These are phyloP conservation scores for Suzukiozyma palmioleophila DNA, from an alignment of 1,139 yeast species.

Conservation along the genomic window DNA sequence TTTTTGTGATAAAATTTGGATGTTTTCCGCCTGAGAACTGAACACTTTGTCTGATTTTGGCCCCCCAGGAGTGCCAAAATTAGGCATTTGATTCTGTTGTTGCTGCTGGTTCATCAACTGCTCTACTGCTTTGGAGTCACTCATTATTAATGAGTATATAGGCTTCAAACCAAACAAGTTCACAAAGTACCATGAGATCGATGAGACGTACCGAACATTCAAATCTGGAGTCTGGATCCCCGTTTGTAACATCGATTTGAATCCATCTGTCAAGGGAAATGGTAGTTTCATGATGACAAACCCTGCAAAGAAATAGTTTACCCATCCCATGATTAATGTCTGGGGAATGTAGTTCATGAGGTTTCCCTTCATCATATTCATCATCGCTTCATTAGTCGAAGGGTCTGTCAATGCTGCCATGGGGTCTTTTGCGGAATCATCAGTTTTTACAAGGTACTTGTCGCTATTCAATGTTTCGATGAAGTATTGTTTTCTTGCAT, in stretches of 20 bases:
- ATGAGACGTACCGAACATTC: slow-evolving; percentile 90
- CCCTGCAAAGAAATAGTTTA: slow-evolving; percentile 88
- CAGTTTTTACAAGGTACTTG: slow-evolving; percentile 45
- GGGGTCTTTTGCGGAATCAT: slow-evolving; percentile 39
- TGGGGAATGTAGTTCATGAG: slow-evolving; percentile 85
- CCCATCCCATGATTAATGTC: slow-evolving; percentile 94
- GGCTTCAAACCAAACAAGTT: slow-evolving; percentile 83
- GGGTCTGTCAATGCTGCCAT: slow-evolving; percentile 70
- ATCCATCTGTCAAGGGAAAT: slow-evolving; percentile 76
- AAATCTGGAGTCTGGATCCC: slow-evolving; percentile 84
- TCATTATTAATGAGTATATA: slow-evolving; percentile 68
- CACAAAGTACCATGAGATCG: slow-evolving; percentile 96
- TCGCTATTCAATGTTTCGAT: slow-evolving; percentile 47
- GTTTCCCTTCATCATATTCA: slow-evolving; percentile 77
- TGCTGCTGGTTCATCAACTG: slow-evolving; percentile 48
- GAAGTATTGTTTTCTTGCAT: slow-evolving; percentile 40
- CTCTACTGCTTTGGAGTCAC: slow-evolving; percentile 44
- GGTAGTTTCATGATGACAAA: slow-evolving; percentile 65
- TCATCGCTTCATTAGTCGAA: slow-evolving; percentile 65
- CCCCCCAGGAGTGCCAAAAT: slow-evolving; percentile 51
- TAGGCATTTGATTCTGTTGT: slow-evolving; percentile 32
- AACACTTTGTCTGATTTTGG: slow-evolving; percentile 60
- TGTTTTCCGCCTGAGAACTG: slow-evolving; percentile 68
- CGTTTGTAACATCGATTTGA: slow-evolving; percentile 86
- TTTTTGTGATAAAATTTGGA: slow-evolving; percentile 59